These are phyloP conservation scores for Nepenthes alata DNA, from an alignment of 179 eudicot genomes.

Conservation along the genomic window DNA sequence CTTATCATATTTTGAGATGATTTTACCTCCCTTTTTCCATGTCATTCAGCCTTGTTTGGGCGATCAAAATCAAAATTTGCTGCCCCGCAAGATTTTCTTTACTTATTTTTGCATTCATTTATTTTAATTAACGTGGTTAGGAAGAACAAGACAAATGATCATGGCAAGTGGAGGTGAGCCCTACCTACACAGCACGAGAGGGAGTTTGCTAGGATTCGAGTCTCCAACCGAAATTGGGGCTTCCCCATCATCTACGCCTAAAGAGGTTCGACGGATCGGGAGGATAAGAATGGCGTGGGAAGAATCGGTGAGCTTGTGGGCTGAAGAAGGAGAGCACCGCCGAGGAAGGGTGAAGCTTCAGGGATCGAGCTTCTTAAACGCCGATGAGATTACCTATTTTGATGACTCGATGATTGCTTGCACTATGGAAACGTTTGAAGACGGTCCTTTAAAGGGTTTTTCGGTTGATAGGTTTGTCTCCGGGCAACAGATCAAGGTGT, in stretches of 20 bases:
- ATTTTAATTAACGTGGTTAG: conserved; percentile 8
- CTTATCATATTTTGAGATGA: too few relatives aligned
- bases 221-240: background rate
- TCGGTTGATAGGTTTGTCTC: conserved; percentile 64
- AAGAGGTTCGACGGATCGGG: conserved; percentile 49
- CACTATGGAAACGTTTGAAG: conserved; percentile 56
- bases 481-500: conserved; percentile 73
- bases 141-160: conserved; percentile 25
- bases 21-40: too few relatives aligned
- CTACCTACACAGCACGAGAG: conserved; percentile 22
- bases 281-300: conserved; percentile 72
- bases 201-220: conserved; percentile 34
- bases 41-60: too few relatives aligned
- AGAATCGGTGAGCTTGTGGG: conserved; percentile 70
- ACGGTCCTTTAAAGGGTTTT: conserved; percentile 53
- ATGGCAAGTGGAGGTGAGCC: conserved; percentile 12
- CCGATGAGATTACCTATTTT: conserved; percentile 56
- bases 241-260: conserved; percentile 9
- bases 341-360: conserved; percentile 55
- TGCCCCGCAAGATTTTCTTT: too few relatives aligned
- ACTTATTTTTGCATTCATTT: background rate
- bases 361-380: conserved; percentile 45
- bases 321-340: conserved; percentile 50
- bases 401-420: conserved; percentile 77
- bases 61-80: too few relatives aligned